A percentile compares a stretch with the other conserved stretches of the same genome.
Conservation (phyloP, 208 protist species). For the Acanthamoeba castellanii region DNA sequence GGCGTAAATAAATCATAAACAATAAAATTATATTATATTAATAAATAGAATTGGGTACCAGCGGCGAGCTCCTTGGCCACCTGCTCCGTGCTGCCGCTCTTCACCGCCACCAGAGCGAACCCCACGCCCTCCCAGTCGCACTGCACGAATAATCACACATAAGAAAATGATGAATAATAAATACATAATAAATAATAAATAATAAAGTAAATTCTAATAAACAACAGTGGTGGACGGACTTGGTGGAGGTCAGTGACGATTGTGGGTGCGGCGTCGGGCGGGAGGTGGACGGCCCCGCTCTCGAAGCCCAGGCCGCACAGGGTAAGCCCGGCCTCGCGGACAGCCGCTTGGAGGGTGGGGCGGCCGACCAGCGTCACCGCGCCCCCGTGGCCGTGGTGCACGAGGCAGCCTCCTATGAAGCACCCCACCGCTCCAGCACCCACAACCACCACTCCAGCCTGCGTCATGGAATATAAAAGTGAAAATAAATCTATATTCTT, state of each 20-base stretch:
- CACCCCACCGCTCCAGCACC: slow-evolving; percentile 5
- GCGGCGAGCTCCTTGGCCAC: slow-evolving; percentile 24
- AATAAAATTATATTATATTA: too few species aligned
- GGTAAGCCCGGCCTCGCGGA: background rate
- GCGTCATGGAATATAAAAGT: too few species aligned
- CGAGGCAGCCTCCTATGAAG: background rate
- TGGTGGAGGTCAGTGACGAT: background rate
- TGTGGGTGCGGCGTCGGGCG: background rate
- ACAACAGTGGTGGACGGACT: background rate
- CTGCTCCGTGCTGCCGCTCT: slow-evolving; percentile 21
- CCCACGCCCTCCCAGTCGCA: slow-evolving; percentile 2
- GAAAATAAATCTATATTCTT: background rate
- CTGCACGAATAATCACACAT: background rate
- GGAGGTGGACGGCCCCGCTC: background rate
- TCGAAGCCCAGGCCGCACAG: slow-evolving; percentile 15
- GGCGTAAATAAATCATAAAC: background rate
- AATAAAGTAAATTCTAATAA: too few species aligned
- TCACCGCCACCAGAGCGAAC: slow-evolving; percentile 7
- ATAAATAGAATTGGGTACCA: background rate
- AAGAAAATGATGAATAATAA: background rate
- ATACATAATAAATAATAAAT: too few species aligned
- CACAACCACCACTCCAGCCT: slow-evolving; percentile 1
- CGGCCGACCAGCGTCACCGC: background rate
- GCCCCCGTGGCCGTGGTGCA: background rate
- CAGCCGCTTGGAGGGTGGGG: background rate